Evolutionary conservation across 371 early-diverging fungal genomes (phyloP).

Genomic region (Mucor mucedo): DNA sequence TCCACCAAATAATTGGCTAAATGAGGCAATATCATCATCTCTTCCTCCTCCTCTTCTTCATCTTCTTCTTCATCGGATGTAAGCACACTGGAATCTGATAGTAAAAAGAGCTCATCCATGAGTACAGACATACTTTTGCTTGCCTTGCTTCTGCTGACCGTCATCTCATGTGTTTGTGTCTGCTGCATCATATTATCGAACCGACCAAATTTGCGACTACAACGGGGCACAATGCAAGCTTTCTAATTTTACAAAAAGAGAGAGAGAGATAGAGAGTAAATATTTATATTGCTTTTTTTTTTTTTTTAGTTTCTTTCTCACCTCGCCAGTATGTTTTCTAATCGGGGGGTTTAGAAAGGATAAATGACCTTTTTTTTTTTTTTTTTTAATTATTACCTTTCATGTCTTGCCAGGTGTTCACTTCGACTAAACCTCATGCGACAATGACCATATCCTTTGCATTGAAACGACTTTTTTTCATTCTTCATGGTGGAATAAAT

Average conservation of each 20-base stretch:
- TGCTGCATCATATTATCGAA: conserved; percentile 29
- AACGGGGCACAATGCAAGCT: conserved; percentile 17
- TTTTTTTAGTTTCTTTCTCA: background rate
- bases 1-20: conserved; percentile 17
- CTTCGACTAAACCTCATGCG: conserved; percentile 60
- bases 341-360: background rate
- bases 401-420: conserved; percentile 57
- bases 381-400: conserved; percentile 26
- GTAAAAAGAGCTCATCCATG: conserved; percentile 4
- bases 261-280: background rate
- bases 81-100: conserved; percentile 1
- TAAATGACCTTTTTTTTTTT: background rate
- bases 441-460: conserved; percentile 56
- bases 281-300: background rate
- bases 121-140: background rate
- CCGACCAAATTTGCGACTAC: conserved; percentile 18
- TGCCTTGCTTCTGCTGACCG: background rate
- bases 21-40: conserved; percentile 18
- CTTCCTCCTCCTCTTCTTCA: conserved; percentile 6
- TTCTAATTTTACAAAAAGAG: conserved; percentile 6
- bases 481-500: background rate
- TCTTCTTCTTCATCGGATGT: conserved; percentile 15
- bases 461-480: conserved; percentile 31
- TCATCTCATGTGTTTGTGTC: conserved; percentile 19
- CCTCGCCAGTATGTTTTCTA: conserved; percentile 8